These are phyloP conservation scores for Pichia kluyveri DNA, from an alignment of 805 yeast species.

Conservation along the genomic window DNA sequence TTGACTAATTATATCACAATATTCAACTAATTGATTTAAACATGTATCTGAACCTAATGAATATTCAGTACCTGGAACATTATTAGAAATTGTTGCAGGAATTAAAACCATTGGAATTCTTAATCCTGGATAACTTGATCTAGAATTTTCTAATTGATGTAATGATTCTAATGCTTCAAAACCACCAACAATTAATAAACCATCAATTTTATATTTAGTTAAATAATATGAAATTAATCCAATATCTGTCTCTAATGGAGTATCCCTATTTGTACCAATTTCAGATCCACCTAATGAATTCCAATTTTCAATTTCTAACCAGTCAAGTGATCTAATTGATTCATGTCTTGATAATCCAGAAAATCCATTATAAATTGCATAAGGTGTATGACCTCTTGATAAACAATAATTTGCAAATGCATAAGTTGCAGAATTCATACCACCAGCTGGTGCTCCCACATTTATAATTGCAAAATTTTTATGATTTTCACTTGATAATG, in stretches of 20 bases:
- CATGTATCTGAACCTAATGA: slow-evolving; percentile 73
- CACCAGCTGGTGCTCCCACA: slow-evolving; percentile 77
- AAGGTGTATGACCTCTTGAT: slow-evolving; percentile 65
- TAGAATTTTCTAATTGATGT: slow-evolving; percentile 53
- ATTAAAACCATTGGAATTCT: slow-evolving; percentile 69
- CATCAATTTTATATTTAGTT: slow-evolving; percentile 60
- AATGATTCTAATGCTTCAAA: slow-evolving; percentile 72
- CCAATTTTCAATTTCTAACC: slow-evolving; percentile 72
- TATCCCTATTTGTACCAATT: slow-evolving; percentile 68
- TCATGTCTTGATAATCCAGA: slow-evolving; percentile 60
- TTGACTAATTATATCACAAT: slow-evolving; percentile 74
- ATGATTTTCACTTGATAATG: slow-evolving; percentile 43
- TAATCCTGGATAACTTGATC: slow-evolving; percentile 58
- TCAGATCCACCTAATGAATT: slow-evolving; percentile 70
- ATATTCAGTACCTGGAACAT: slow-evolving; percentile 77
- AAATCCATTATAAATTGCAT: slow-evolving; percentile 69
- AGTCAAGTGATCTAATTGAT: slow-evolving; percentile 45
- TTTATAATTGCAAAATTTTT: slow-evolving; percentile 62
- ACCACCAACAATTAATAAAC: slow-evolving; percentile 70
- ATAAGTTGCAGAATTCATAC: slow-evolving; percentile 67
- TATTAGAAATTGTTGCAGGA: slow-evolving; percentile 74
- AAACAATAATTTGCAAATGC: slow-evolving; percentile 69
- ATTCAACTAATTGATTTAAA: slow-evolving; percentile 57
- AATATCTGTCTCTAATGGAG: slow-evolving; percentile 56
- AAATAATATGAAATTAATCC: slow-evolving; percentile 68